Evolutionary conservation across 106 monocot genomes (phyloP).

Genomic region (Ottelia alismoides): DNA sequence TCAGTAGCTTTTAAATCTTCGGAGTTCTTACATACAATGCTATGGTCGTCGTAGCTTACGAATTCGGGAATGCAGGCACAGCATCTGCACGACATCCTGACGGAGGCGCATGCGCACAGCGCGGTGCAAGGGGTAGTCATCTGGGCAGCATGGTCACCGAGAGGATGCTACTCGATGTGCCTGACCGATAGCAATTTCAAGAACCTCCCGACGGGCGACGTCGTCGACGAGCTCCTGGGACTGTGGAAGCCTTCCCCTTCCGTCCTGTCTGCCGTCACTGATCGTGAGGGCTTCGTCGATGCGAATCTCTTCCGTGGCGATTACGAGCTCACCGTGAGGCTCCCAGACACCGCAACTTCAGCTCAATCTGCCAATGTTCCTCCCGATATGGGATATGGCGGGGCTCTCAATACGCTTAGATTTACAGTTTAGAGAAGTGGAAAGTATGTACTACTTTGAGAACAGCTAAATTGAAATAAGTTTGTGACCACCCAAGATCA

Average conservation of each 20-base stretch:
- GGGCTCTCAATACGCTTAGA: no score
- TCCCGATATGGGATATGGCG: no score
- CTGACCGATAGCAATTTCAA: background rate
- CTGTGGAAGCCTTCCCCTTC: background rate
- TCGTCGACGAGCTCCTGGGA: background rate
- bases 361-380: no score
- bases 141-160: background rate
- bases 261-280: background rate
- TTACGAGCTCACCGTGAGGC: conserved; percentile 22
- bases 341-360: no score
- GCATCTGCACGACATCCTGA: background rate
- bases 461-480: no score
- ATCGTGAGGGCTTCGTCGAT: conserved; percentile 23
- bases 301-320: conserved; percentile 48
- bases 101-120: background rate
- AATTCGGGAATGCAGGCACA: background rate
- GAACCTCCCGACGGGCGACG: background rate
- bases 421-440: no score
- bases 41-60: no score
- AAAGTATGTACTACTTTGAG: no score
- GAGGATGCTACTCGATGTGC: background rate
- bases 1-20: no score
- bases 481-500: no score
- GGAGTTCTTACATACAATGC: no score
- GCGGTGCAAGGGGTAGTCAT: background rate